Evolutionary conservation across 208 protist species (phyloP), one percentile per base, ranked within the genome.

Genomic region (Tritrichomonas musculus): DNA sequence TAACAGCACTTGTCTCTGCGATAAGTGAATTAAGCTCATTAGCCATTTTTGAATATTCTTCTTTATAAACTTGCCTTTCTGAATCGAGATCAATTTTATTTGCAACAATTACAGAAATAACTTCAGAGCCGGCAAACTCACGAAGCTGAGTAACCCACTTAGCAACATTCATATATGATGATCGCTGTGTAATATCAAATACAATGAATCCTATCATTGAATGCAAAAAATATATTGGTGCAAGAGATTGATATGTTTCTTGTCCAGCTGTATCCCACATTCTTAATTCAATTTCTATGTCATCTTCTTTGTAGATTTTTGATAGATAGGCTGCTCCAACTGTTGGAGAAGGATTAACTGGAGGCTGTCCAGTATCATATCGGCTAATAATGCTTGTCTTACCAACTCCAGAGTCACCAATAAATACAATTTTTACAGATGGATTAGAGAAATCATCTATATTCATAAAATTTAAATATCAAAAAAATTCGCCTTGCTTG

Each of bases 241-340:
- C 73, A 36, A 82, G 39, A 33, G 39, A 33, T 47, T 41, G 33
- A 53, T 82, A 82, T 9, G 50, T 11, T 44, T 82, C 73, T 82
- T 82, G 73, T 0, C 73, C 73, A n/a, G n/a, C n/a, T n/a, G n/a
- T n/a, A n/a, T n/a, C n/a, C n/a, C n/a, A n/a, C n/a, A n/a, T n/a
- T n/a, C 8, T 33, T 20, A 82, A 50, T 25, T 82, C 25, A n/a
- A 47, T 30, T 64, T 14, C 66, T 64, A 66, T 92, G 9, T 57
- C n/a, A 27, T 92, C 66, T 5, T 39, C 3, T 92, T 53, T n/a
- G 4, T 39, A 39, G 1, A 20, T 13, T 66, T 57, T 92, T 41
- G 82, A 47, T 41, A 92, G 50, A 57, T 66, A 92, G 27, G 82
- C 47, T 33, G 82, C 82, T 20, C 82, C 82, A 66, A 92, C 55